Evolutionary conservation across 2,329 filamentous ascomycete genomes (phyloP).

Genomic region (Talaromyces atroroseus): DNA sequence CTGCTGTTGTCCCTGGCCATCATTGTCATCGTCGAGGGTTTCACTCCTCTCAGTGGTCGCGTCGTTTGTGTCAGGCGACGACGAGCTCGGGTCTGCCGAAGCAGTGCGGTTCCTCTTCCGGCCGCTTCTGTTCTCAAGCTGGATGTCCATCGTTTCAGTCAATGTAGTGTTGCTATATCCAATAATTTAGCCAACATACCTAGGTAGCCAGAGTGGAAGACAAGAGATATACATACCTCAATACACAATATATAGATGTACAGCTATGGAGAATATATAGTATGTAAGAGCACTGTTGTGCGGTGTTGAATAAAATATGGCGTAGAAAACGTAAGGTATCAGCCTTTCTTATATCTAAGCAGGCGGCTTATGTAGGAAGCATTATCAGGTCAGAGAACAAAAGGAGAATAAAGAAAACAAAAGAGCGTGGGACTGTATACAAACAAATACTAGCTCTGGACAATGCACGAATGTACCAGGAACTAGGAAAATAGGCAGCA

Average conservation of each 20-base stretch:
- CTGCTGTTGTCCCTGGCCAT: not conserved
- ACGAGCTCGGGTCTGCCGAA: not conserved
- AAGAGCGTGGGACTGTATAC: not conserved
- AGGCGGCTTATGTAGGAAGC: not conserved
- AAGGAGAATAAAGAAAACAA: not conserved
- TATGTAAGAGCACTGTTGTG: not conserved
- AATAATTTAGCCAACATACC: not conserved
- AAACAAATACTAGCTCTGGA: not conserved
- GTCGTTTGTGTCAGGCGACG: not conserved
- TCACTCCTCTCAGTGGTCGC: not conserved
- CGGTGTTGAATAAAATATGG: not conserved
- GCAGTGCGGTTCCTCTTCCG: not conserved
- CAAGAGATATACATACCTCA: not conserved
- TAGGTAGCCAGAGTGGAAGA: not conserved
- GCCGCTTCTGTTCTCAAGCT: not conserved
- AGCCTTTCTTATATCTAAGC: not conserved
- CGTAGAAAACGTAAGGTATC: not conserved
- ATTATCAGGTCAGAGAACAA: not conserved
- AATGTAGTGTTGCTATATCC: not conserved
- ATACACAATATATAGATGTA: not conserved
- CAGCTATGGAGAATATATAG: not conserved
- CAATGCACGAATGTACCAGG: not conserved
- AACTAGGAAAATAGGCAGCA: not conserved
- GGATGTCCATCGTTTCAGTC: not conserved
- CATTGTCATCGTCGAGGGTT: not conserved